Evolutionary conservation across 768 basidiomycete genomes (phyloP), one percentile per base, ranked within the genome.

Genomic region (Gelatoporia subvermispora): DNA sequence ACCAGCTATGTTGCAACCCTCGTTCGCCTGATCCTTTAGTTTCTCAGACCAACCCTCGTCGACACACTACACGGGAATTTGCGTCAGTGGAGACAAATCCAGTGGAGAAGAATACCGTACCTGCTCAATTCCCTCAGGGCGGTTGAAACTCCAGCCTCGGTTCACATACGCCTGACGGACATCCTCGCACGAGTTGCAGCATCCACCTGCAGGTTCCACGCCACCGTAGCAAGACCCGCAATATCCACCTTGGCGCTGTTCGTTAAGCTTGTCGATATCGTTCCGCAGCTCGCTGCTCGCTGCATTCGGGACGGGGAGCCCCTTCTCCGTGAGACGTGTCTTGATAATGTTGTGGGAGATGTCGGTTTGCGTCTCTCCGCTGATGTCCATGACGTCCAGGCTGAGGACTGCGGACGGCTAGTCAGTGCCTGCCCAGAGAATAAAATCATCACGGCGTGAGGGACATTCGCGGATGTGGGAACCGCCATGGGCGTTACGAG

Each of bases 181-280:
- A 0, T 93, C 87, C 62, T 99, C 96, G 66, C 96, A 99, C 38
- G 84, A 85, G 64, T 99, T 91, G 69, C 96, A 99, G 68, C 96
- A 99, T 4, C 93, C 93, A 62, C 67, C 68, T 39, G 72, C 74
- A 2, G 92, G 86, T 45, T 77, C 79, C 21, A 79, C 55, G 48
- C 92, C 96, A 49, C 96, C 96, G 57, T 89, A 99, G 69, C 96
- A 99, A 4, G 93, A 95, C 3, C 96, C 96, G 69, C 95, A 98
- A 64, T 92, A 94, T 50, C 73, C 75, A 1, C 69, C 67, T 42
- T 76, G 67, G 63, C 81, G 74, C 62, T 73, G 69, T 50, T 81
- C 72, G 53, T 80, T 82, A 57, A 89, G 67, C 65, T 81, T 85
- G 67, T 97, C 94, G 2, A 94, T 68, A 47, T 99, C 95, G 53